Evolutionary conservation across 1,284 basidiomycete genomes (phyloP), one percentile per base, ranked within the genome.

Genomic region (Wallemia mellicola): DNA sequence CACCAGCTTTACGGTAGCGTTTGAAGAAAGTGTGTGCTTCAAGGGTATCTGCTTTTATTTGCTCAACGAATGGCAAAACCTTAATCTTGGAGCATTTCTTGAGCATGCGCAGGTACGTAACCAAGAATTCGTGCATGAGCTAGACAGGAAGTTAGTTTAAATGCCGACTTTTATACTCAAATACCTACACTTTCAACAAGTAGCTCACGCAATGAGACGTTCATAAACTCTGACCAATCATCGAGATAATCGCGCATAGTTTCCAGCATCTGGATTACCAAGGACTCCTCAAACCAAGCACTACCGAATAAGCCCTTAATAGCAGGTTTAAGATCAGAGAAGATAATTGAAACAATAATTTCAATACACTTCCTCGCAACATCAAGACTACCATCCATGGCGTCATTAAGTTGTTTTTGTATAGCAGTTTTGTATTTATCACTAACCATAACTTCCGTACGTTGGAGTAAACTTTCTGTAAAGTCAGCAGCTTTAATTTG

Each of bases 321-420:
- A 9, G 86, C 92, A 0, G 85, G 81, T 67, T 83, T 85, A 65
- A 98, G 72, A 69, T 98, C 94, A 69, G 92, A 86, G 74, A 96
- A 91, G 64, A 98, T 82, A 67, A 94, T 80, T 65, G 86, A 84
- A 65, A 98, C 91, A 59, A 98, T 77, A 1, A 85, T 82, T 66
- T 92, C 86, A 17, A 86, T 89, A 73, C 89, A 96, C 68, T 86
- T 86, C 73, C 95, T 96, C 61, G 89, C 89, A 24, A 98, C 87
- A 71, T 98, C 94, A 64, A 98, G 77, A 72, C 92, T 96, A 1
- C 94, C 94, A 67, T 99, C 92, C 66, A 98, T 94, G 19, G 91
- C 89, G 64, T 91, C 83, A 73, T 95, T 95, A 60, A 96, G 74
- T 58, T 80, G 77, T 65, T 91, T 86, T 63, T 79, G 79, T 66